Conservation (phyloP, 257 asterid genomes). For the Asclepias syriaca region DNA sequence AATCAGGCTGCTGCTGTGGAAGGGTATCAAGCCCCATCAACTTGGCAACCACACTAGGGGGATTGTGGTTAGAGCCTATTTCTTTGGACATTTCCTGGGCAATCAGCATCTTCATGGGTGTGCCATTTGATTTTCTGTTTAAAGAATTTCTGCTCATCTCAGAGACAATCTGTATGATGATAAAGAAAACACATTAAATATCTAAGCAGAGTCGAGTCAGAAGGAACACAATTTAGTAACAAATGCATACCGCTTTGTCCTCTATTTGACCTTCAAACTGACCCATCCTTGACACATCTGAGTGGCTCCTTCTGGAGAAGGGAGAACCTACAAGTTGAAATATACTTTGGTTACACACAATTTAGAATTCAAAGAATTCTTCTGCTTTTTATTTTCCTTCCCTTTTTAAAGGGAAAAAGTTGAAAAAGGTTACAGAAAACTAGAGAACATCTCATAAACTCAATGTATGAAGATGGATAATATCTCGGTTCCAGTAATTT, state of each 20-base stretch:
- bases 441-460: not conserved
- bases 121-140: slow-evolving; percentile 48
- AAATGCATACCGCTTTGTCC: slow-evolving; percentile 57
- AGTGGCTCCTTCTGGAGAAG: slow-evolving; percentile 55
- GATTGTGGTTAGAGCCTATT: slow-evolving; percentile 42
- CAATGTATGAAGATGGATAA: not conserved
- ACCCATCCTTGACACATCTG: slow-evolving; percentile 57
- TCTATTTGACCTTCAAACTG: slow-evolving; percentile 48
- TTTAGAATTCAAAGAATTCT: not conserved
- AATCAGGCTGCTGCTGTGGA: slow-evolving; percentile 57
- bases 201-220: slow-evolving; percentile 11
- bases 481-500: not conserved
- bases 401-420: no score
- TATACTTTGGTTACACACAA: not conserved
- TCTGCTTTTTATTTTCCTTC: no score
- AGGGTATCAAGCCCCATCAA: slow-evolving; percentile 96
- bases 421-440: no score
- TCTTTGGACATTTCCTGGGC: slow-evolving; percentile 95
- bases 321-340: slow-evolving; percentile 53
- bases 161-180: slow-evolving; percentile 41
- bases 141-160: slow-evolving; percentile 43
- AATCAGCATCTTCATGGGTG: slow-evolving; percentile 88
- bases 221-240: slow-evolving; percentile 18
- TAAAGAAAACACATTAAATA: slow-evolving; percentile 14
- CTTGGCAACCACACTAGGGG: slow-evolving; percentile 88